phyloP scores from a whole-genome alignment of 176 grass and related monocot genomes.

The Cenchrus fungigraminus region DNA sequence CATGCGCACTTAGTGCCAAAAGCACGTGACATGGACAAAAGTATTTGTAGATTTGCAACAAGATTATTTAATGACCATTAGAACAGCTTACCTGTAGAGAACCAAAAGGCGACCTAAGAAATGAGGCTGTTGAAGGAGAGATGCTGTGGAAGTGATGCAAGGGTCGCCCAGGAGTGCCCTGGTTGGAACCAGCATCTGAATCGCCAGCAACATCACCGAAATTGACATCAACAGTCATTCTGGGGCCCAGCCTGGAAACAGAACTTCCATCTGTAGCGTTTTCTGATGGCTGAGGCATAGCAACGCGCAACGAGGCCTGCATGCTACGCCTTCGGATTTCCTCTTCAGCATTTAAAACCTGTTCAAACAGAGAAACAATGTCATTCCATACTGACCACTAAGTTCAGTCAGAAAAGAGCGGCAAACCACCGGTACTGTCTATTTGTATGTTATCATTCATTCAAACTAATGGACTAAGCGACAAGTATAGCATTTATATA shows the following conservation, averaged over 20 bases:
- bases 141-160: conserved; percentile 66
- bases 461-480: not conserved
- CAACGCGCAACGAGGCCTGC: conserved; percentile 44
- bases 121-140: conserved; percentile 78
- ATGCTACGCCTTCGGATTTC: conserved; percentile 76
- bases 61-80: not conserved
- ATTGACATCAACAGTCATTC: conserved; percentile 82
- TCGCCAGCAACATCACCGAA: conserved; percentile 81
- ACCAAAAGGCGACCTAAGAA: conserved; percentile 70
- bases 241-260: conserved; percentile 55
- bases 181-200: conserved; percentile 80
- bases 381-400: not conserved
- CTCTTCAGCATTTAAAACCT: conserved; percentile 95
- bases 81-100: conserved; percentile 64
- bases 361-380: conserved; percentile 34
- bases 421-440: not conserved
- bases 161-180: conserved; percentile 61
- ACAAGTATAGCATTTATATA: conserved; percentile 3
- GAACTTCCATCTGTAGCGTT: conserved; percentile 52
- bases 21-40: not conserved
- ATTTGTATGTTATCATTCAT: not conserved
- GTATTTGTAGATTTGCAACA: not conserved
- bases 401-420: conserved; percentile 1
- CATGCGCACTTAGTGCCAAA: not conserved
- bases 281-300: conserved; percentile 63